Evolutionary conservation across 176 grass and related monocot genomes (phyloP).

Genomic region (Bromus sterilis): DNA sequence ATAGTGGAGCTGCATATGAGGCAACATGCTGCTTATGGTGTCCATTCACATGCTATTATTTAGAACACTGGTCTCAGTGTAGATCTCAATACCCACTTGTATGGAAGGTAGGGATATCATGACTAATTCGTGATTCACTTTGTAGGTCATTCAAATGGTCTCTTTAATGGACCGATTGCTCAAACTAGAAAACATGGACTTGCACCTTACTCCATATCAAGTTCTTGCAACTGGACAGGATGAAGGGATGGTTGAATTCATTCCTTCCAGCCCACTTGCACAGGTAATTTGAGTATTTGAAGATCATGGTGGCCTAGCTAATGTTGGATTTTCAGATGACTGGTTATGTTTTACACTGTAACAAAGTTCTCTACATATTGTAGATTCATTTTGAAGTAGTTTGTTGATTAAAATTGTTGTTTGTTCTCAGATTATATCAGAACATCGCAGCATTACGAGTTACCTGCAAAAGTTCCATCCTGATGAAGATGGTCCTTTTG

Average conservation of each 20-base stretch:
- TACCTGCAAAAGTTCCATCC: constrained; percentile 93
- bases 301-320: neutral
- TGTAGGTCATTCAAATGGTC: constrained; percentile 92
- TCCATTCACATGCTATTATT: neutral
- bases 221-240: constrained; percentile 94
- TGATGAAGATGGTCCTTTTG: constrained; percentile 94
- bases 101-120: constrained; percentile 5
- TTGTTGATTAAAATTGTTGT: constrained; percentile 11
- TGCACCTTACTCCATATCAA: constrained; percentile 92
- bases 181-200: constrained; percentile 97
- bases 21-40: neutral
- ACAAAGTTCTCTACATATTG: constrained; percentile 1
- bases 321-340: constrained; percentile 4
- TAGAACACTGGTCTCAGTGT: neutral
- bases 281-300: constrained; percentile 54
- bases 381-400: constrained; percentile 2
- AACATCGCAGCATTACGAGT: constrained; percentile 90
- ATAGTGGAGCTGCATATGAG: neutral
- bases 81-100: neutral
- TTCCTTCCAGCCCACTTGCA: constrained; percentile 88
- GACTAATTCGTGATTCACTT: neutral
- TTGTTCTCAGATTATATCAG: constrained; percentile 86
- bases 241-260: constrained; percentile 97
- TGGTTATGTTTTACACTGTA: neutral
- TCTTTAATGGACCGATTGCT: constrained; percentile 98